Evolutionary conservation across 306 rosid genomes (phyloP).

Genomic region (Lathyrus tuberosus): DNA sequence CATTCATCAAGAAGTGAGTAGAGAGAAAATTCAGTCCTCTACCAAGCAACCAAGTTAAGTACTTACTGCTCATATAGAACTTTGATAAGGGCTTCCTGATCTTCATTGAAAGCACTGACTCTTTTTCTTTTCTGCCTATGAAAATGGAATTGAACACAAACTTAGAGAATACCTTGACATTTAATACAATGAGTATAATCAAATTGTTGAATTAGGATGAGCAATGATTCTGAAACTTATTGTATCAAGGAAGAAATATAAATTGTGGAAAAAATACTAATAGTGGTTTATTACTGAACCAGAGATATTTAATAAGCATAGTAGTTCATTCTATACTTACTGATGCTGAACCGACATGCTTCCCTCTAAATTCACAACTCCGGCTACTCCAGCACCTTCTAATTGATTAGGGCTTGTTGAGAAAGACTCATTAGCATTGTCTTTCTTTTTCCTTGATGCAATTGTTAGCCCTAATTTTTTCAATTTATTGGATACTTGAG

Average conservation of each 20-base stretch:
- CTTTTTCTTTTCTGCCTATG: slow-evolving; percentile 70
- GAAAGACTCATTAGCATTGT: slow-evolving; percentile 35
- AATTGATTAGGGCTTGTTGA: slow-evolving; percentile 45
- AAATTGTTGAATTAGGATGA: slow-evolving; percentile 10
- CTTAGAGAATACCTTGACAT: slow-evolving; percentile 15
- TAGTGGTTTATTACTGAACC: neutral
- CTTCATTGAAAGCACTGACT: slow-evolving; percentile 68
- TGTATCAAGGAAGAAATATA: slow-evolving; percentile 9
- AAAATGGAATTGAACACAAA: slow-evolving; percentile 32
- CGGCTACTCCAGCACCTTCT: slow-evolving; percentile 43
- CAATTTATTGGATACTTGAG: slow-evolving; percentile 72
- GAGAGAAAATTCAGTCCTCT: slow-evolving; percentile 33
- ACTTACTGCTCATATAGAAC: slow-evolving; percentile 84
- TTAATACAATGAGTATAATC: neutral
- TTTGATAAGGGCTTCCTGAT: slow-evolving; percentile 70
- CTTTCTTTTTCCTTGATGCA: slow-evolving; percentile 55
- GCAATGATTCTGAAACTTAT: slow-evolving; percentile 14
- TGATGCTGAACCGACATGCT: slow-evolving; percentile 44
- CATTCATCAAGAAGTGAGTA: slow-evolving; percentile 9
- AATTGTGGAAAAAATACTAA: neutral
- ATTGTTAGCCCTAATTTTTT: slow-evolving; percentile 66
- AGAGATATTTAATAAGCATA: slow-evolving; percentile 31
- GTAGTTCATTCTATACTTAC: slow-evolving; percentile 54
- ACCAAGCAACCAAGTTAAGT: slow-evolving; percentile 38
- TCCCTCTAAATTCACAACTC: slow-evolving; percentile 39